phyloP scores from a whole-genome alignment of 2,329 filamentous ascomycete genomes.

The Fusarium denticulatum region DNA sequence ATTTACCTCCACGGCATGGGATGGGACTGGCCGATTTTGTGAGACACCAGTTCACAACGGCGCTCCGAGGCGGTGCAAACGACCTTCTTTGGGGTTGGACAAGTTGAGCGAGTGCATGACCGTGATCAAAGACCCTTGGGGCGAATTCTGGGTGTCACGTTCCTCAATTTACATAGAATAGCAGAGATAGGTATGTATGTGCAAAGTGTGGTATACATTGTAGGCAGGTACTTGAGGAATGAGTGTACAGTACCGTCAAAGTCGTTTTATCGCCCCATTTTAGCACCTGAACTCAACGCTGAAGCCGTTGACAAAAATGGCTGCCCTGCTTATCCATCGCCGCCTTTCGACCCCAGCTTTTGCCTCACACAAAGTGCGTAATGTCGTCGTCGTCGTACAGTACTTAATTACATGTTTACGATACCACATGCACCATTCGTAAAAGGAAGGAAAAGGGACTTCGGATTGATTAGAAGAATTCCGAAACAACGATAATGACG shows the following conservation, averaged over 20 bases:
- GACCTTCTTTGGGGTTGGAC: neutral
- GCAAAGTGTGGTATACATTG: neutral
- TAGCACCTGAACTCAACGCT: constrained; percentile 3
- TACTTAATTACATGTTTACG: neutral
- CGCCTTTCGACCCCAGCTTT: neutral
- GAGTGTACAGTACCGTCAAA: neutral
- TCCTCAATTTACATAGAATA: neutral
- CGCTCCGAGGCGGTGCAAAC: constrained; percentile 11
- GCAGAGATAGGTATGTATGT: neutral
- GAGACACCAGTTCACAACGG: constrained; percentile 2
- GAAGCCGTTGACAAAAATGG: constrained; percentile 7
- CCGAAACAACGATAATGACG: constrained; percentile 27
- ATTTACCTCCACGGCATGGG: neutral
- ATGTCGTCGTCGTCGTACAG: neutral
- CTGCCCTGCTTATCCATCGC: constrained; percentile 17
- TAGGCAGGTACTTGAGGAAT: neutral
- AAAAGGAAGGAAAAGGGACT: constrained; percentile 3
- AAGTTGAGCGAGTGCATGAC: neutral
- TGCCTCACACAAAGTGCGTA: constrained; percentile 6
- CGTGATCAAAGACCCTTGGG: neutral
- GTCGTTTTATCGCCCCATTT: constrained; percentile 14
- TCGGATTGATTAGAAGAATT: constrained; percentile 31
- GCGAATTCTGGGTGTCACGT: constrained; percentile 1
- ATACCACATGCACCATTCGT: neutral
- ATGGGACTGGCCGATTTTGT: constrained; percentile 19